Conservation (phyloP, 306 rosid genomes). For the Oemleria cerasiformis region DNA sequence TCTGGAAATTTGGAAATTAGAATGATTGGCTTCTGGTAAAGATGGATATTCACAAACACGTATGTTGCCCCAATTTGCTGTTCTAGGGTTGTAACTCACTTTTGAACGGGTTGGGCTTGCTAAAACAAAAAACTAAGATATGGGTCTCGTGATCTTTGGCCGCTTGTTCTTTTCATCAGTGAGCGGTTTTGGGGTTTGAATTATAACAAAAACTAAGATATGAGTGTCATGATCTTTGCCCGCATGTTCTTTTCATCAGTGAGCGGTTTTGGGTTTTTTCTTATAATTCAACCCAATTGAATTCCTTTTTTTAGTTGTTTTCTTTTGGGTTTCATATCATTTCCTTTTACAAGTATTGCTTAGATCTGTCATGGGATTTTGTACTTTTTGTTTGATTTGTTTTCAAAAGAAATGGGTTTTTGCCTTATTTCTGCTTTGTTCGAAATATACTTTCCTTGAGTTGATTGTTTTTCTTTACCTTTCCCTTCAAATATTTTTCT, state of each 20-base stretch:
- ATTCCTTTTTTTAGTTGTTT: conserved; percentile 4
- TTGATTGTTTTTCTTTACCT: conserved; percentile 34
- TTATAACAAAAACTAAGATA: too few species aligned
- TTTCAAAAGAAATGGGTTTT: background rate
- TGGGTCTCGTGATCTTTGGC: background rate
- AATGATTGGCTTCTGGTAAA: background rate
- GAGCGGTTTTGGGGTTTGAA: background rate
- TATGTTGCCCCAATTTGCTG: background rate
- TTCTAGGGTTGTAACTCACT: background rate
- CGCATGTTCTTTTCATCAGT: background rate
- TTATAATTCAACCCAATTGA: background rate
- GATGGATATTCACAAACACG: background rate
- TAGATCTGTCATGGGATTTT: conserved; percentile 27
- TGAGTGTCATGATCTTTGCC: background rate
- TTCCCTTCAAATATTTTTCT: conserved; percentile 39
- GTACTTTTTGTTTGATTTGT: background rate
- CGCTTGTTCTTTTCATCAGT: background rate
- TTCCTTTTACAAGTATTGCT: background rate
- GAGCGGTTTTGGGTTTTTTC: background rate
- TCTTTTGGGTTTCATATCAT: background rate
- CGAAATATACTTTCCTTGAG: conserved; percentile 40
- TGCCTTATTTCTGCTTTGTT: conserved; percentile 14
- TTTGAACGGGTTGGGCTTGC: background rate
- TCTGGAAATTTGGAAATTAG: background rate
- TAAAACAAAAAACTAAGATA: background rate